Evolutionary conservation across 257 asterid species (phyloP).

Genomic region (Solanum sparsipilum): DNA sequence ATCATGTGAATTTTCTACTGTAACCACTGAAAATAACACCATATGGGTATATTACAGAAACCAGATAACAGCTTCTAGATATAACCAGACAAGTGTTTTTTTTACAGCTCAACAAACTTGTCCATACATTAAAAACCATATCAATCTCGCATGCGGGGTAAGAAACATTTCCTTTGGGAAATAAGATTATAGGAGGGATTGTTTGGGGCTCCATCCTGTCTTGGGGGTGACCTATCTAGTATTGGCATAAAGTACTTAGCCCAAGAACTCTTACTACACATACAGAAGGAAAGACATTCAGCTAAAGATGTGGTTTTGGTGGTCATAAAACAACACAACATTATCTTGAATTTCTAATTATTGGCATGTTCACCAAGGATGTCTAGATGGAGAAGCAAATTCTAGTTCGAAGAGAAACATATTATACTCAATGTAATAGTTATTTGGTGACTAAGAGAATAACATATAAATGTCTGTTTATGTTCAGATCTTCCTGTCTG

Average conservation of each 20-base stretch:
- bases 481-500: neutral
- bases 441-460: neutral
- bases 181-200: neutral
- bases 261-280: neutral
- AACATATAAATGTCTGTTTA: neutral
- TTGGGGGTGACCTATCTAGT: neutral
- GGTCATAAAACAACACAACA: neutral
- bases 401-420: neutral
- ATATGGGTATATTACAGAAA: neutral
- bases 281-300: neutral
- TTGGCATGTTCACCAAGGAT: neutral
- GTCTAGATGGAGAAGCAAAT: neutral
- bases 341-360: neutral
- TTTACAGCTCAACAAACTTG: neutral
- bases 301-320: neutral
- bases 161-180: neutral
- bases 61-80: neutral
- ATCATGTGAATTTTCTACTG: neutral
- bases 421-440: neutral
- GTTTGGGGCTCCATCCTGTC: neutral
- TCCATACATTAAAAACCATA: neutral
- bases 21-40: neutral
- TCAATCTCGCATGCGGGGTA: neutral
- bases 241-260: neutral
- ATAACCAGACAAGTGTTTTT: neutral